Conservation (phyloP, 2,329 filamentous ascomycete species). For the Fusarium anthophilum region DNA sequence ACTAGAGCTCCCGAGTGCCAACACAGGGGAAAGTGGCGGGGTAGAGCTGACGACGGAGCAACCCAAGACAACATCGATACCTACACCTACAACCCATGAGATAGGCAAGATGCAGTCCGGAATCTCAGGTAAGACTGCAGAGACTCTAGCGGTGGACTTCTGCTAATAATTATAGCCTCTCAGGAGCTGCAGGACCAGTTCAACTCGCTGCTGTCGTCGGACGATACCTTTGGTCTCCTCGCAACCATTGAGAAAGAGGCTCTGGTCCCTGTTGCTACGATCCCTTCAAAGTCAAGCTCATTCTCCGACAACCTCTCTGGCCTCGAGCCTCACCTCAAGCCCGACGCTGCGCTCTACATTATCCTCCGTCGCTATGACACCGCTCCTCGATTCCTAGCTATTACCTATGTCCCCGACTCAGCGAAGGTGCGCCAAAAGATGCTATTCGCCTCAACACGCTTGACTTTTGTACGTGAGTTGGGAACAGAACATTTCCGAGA, state of each 20-base stretch:
- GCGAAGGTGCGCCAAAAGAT: constrained; percentile 87
- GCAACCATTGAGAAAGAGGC: constrained; percentile 75
- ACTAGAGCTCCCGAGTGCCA: constrained; percentile 30
- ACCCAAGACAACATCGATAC: constrained; percentile 24
- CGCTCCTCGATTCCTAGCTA: constrained; percentile 68
- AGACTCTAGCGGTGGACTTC: background rate
- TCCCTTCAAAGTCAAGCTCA: constrained; percentile 63
- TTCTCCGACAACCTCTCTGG: constrained; percentile 72
- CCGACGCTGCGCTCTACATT: constrained; percentile 76
- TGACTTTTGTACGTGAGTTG: constrained; percentile 79
- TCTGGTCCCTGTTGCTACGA: constrained; percentile 66
- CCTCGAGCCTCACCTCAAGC: constrained; percentile 70
- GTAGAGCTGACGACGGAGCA: constrained; percentile 38
- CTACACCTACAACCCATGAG: constrained; percentile 5
- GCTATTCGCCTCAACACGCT: constrained; percentile 81
- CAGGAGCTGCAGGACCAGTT: constrained; percentile 80
- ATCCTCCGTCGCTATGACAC: constrained; percentile 74
- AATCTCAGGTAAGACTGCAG: constrained; percentile 69
- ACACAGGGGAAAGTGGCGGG: constrained; percentile 37
- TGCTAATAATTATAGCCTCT: constrained; percentile 64
- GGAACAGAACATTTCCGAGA: constrained; percentile 83
- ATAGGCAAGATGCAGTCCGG: constrained; percentile 74
- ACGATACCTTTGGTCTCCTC: constrained; percentile 73
- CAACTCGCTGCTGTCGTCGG: constrained; percentile 70
- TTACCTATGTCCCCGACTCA: constrained; percentile 82